Evolutionary conservation across 2,329 filamentous ascomycete species (phyloP).

Genomic region (Fusarium pseudonygamai): DNA sequence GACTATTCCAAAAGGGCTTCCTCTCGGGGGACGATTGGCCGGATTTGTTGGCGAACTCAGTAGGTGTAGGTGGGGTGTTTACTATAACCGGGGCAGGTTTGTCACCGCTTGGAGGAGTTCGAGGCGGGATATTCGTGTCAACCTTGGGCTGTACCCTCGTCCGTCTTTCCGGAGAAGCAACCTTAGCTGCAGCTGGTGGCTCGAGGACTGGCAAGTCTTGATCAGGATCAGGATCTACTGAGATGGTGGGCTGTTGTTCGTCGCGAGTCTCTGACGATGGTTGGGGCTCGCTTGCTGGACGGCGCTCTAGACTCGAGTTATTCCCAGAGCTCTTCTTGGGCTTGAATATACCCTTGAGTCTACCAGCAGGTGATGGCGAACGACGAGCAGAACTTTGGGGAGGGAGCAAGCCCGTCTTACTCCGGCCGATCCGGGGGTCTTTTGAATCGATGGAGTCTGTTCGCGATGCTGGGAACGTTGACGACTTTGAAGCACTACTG

Average conservation of each 20-base stretch:
- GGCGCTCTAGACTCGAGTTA: constrained; percentile 38
- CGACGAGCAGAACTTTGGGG: constrained; percentile 59
- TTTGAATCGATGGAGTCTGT: constrained; percentile 40
- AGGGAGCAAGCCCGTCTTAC: constrained; percentile 41
- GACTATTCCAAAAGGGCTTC: constrained; percentile 43
- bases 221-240: constrained; percentile 30
- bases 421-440: constrained; percentile 40
- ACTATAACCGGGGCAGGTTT: constrained; percentile 64
- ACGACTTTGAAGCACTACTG: constrained; percentile 40
- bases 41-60: constrained; percentile 50
- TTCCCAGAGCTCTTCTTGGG: constrained; percentile 36
- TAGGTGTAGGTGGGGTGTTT: constrained; percentile 73
- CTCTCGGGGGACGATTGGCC: constrained; percentile 42
- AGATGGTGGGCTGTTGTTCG: constrained; percentile 37
- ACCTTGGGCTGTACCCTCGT: constrained; percentile 44
- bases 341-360: constrained; percentile 73
- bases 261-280: constrained; percentile 27
- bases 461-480: constrained; percentile 39
- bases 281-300: constrained; percentile 26
- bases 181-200: constrained; percentile 45
- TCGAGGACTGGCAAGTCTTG: constrained; percentile 40
- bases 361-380: constrained; percentile 75
- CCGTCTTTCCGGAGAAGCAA: constrained; percentile 42
- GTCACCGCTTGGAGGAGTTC: constrained; percentile 59
- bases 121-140: constrained; percentile 50